Percentiles rank a stretch among this genome's conserved stretches.
Evolutionary conservation across 2,329 filamentous ascomycete genomes (phyloP).

Genomic region (Xylariaceae sp.): DNA sequence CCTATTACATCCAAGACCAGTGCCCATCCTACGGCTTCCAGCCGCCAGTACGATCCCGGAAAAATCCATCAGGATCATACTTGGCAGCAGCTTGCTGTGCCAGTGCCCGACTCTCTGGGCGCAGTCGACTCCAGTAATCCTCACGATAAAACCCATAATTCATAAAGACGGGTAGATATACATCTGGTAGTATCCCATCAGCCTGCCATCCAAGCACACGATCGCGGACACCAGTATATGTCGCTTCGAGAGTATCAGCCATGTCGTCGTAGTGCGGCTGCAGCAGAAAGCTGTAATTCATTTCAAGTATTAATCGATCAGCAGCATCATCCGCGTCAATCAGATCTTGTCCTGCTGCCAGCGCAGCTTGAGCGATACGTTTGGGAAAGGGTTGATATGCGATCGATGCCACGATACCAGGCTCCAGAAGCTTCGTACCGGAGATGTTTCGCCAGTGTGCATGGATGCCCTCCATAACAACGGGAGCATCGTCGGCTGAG

Average conservation of each 20-base stretch:
- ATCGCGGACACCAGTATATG: constrained; percentile 33
- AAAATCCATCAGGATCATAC: constrained; percentile 37
- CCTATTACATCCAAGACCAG: too few species aligned
- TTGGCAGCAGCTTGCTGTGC: constrained; percentile 30
- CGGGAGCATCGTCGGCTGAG: constrained; percentile 18
- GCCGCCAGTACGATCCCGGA: constrained; percentile 36
- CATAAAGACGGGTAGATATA: constrained; percentile 40
- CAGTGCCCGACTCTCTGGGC: constrained; percentile 31
- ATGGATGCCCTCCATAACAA: constrained; percentile 32
- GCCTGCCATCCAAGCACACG: constrained; percentile 29
- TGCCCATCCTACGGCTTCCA: constrained; percentile 25
- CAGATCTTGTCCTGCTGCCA: constrained; percentile 33
- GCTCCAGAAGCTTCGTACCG: constrained; percentile 22
- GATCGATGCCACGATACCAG: constrained; percentile 31
- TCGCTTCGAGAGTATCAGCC: constrained; percentile 30
- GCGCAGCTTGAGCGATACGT: constrained; percentile 32
- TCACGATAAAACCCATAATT: constrained; percentile 40
- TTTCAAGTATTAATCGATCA: constrained; percentile 39
- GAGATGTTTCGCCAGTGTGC: constrained; percentile 32
- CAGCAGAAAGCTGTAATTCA: constrained; percentile 38
- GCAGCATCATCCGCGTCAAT: constrained; percentile 36
- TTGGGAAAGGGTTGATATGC: constrained; percentile 39
- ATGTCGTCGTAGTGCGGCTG: constrained; percentile 29
- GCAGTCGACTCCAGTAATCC: constrained; percentile 39
- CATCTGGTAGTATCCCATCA: constrained; percentile 31